Base-by-base conservation (phyloP, 257 asterid species). In the Prunella vulgaris region DNA sequence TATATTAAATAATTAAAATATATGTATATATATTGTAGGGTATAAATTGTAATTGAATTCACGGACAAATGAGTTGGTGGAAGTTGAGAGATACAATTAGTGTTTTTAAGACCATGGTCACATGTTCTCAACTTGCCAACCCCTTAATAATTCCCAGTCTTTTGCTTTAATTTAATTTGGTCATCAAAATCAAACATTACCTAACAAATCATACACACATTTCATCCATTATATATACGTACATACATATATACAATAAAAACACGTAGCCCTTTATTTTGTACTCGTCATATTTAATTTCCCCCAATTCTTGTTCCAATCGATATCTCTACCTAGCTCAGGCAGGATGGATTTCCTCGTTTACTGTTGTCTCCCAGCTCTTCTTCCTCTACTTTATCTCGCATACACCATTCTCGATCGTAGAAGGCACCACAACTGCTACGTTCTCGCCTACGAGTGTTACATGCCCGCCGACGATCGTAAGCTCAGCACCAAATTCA, bases 381-480 rank as follows among this genome's bases (percentile, higher is more conserved):
- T 85, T 5, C 67, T 87, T 14, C 80, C 77, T 37, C 66, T 84
- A 7, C 33, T 82, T 59, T 76, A 59, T 63, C 5, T 76, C 35
- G 13, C 82, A 12, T 79, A 72, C 76, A 78, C 58, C 22, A 13
- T 33, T 10, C 13, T 85, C 1, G 81, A 73, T 1, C 70, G 58
- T 14, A 80, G 61, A 42, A 56, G 84, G 18, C 84, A 83, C 30
- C 87, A 73, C 24, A 66, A 65, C 5, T 92, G 97, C 22, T 92
- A 92, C 87, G 77, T 92, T 20, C 56, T 92, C 12, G 97, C 85
- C 79, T 92, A 92, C 35, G 88, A 92, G 74, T 89, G 93, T 54
- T 73, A 84, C 85, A 84, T 79, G 72, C 89, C 96, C 0, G 22
- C 66, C 3, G 87, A 80, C 32, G 91, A 84, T 46, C 70, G 81